Conservation (phyloP, 495 filamentous ascomycete species). For the Aspergillus steynii region DNA sequence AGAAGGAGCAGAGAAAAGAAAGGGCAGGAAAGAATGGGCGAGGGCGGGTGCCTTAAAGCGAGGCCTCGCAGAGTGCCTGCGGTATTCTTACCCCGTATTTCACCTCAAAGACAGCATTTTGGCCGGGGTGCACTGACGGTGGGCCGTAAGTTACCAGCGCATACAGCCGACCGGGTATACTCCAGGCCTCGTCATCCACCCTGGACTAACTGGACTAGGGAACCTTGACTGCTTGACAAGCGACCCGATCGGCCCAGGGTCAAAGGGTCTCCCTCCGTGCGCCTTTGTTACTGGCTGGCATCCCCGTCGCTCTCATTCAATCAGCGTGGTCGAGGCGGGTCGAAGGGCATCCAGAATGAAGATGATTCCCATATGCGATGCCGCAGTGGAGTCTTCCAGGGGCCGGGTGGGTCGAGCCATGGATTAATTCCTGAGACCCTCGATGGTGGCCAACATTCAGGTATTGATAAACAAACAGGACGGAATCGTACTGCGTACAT, state of each 20-base stretch:
- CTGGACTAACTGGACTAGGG: no score
- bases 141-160: no score
- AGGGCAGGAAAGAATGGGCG: constrained; percentile 1
- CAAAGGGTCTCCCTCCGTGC: constrained; percentile 2
- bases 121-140: no score
- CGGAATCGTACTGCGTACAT: no score
- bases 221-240: no score
- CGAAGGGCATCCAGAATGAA: constrained; percentile 4
- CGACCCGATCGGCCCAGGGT: constrained; percentile 2
- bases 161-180: no score
- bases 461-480: no score
- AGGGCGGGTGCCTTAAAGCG: neutral
- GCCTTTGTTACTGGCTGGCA: neutral
- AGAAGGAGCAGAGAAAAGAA: neutral
- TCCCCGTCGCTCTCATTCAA: neutral
- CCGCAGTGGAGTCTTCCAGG: constrained; percentile 3
- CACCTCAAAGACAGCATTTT: no score
- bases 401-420: constrained; percentile 4
- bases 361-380: neutral
- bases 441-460: no score
- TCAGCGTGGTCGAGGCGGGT: neutral
- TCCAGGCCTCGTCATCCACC: no score
- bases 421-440: constrained; percentile 6
- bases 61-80: no score
- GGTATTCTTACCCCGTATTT: no score